Evolutionary conservation across 306 rosid genomes (phyloP).

Genomic region (Dryas octopetala): DNA sequence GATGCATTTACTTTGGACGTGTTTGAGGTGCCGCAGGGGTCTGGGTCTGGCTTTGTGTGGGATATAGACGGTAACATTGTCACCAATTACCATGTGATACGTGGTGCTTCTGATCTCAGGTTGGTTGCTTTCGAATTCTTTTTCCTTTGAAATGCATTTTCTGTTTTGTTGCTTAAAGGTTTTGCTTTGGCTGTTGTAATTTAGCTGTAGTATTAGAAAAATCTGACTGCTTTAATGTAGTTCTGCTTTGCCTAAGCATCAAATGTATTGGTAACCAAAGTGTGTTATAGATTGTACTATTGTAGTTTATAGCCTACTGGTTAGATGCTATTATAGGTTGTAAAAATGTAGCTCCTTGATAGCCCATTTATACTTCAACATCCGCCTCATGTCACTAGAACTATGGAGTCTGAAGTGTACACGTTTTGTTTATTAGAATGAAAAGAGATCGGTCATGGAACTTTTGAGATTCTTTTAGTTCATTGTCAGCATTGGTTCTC

Average conservation of each 20-base stretch:
- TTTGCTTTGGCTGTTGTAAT: neutral
- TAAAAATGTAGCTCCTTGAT: neutral
- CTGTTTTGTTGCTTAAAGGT: neutral
- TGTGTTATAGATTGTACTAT: neutral
- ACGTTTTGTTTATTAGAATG: neutral
- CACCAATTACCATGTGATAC: constrained; percentile 94
- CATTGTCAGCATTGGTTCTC: neutral
- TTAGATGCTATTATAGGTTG: neutral
- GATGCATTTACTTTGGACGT: constrained; percentile 94
- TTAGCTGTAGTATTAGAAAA: neutral
- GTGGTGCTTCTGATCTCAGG: constrained; percentile 99
- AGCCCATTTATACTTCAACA: neutral
- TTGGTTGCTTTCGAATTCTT: constrained; percentile 22
- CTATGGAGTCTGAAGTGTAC: neutral
- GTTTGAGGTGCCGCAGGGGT: constrained; percentile 95
- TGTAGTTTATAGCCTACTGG: neutral
- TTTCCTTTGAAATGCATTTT: constrained; percentile 6
- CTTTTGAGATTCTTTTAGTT: neutral
- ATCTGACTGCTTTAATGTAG: neutral
- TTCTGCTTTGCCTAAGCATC: neutral
- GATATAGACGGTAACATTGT: constrained; percentile 80
- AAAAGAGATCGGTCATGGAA: neutral
- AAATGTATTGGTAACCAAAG: neutral
- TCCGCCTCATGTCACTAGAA: neutral
- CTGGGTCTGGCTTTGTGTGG: constrained; percentile 98